These are phyloP conservation scores for Naematelia encephala DNA, from an alignment of 768 basidiomycete genomes.

Conservation along the genomic window DNA sequence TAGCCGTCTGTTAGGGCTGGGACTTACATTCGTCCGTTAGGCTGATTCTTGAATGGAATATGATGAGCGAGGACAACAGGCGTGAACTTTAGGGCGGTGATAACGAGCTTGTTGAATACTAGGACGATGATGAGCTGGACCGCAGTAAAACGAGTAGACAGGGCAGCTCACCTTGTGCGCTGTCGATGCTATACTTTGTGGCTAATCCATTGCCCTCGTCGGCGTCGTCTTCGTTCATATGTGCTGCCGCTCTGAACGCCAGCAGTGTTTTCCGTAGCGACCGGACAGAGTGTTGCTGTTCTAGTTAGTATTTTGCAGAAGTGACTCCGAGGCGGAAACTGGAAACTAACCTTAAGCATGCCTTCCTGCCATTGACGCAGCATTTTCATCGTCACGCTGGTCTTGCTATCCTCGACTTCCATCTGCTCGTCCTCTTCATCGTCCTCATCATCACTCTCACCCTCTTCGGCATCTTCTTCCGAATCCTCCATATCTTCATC, in stretches of 20 bases:
- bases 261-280: conserved; percentile 77
- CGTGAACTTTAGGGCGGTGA: conserved; percentile 81
- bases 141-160: too few relatives aligned
- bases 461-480: conserved; percentile 51
- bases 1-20: not conserved
- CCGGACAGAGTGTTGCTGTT: conserved; percentile 76
- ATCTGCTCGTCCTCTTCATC: conserved; percentile 58
- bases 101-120: conserved; percentile 95
- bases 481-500: conserved; percentile 56
- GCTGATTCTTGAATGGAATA: conserved; percentile 74
- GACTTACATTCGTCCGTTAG: conserved; percentile 81
- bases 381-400: conserved; percentile 54
- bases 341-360: conserved; percentile 65
- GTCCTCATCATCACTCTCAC: conserved; percentile 60
- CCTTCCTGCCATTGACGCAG: conserved; percentile 83
- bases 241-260: conserved; percentile 85
- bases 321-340: not conserved
- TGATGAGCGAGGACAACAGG: conserved; percentile 85
- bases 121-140: not conserved
- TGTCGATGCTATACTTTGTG: conserved; percentile 83
- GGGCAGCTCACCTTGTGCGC: conserved; percentile 68
- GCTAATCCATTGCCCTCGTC: conserved; percentile 50
- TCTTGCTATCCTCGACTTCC: conserved; percentile 35
- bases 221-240: conserved; percentile 81
- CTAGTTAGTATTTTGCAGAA: conserved; percentile 4